Conservation (phyloP, 257 asterid genomes). For the Salvia hispanica region DNA sequence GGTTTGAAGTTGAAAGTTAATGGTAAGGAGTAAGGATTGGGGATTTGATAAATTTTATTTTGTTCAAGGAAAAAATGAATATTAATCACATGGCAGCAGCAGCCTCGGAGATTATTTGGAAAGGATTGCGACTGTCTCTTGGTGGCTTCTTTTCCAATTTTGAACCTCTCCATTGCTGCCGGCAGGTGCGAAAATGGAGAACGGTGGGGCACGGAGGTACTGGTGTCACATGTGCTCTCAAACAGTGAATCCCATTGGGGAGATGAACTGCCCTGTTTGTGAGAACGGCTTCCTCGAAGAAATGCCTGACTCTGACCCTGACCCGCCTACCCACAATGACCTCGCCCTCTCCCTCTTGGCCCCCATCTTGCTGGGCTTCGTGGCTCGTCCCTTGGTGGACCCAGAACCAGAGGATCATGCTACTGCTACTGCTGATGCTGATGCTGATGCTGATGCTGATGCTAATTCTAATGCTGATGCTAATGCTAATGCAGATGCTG, state of each 20-base stretch:
- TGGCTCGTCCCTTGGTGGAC: slow-evolving; percentile 40
- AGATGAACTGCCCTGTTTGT: slow-evolving; percentile 73
- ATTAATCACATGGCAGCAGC: background rate
- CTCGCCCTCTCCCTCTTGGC: slow-evolving; percentile 87
- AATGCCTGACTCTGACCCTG: slow-evolving; percentile 39
- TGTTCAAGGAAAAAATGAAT: background rate
- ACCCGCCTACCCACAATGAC: slow-evolving; percentile 25
- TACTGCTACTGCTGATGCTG: background rate
- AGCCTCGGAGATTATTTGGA: background rate
- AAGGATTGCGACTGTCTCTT: slow-evolving; percentile 28
- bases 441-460: background rate
- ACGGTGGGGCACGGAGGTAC: slow-evolving; percentile 41
- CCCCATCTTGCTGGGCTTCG: slow-evolving; percentile 75
- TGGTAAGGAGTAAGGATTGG: background rate
- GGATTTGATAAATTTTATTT: background rate
- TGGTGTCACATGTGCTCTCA: slow-evolving; percentile 83
- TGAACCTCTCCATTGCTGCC: too few relatives aligned
- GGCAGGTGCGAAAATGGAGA: slow-evolving; percentile 47
- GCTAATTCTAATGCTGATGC: too few relatives aligned
- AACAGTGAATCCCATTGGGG: slow-evolving; percentile 63
- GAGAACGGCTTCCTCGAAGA: slow-evolving; percentile 75
- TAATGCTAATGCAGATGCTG: too few relatives aligned
- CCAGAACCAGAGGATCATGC: slow-evolving; percentile 41
- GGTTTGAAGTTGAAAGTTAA: background rate
- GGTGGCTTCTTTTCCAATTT: slow-evolving; percentile 25